Conservation (phyloP, 306 rosid genomes). For the Amphicarpaea edgeworthii region DNA sequence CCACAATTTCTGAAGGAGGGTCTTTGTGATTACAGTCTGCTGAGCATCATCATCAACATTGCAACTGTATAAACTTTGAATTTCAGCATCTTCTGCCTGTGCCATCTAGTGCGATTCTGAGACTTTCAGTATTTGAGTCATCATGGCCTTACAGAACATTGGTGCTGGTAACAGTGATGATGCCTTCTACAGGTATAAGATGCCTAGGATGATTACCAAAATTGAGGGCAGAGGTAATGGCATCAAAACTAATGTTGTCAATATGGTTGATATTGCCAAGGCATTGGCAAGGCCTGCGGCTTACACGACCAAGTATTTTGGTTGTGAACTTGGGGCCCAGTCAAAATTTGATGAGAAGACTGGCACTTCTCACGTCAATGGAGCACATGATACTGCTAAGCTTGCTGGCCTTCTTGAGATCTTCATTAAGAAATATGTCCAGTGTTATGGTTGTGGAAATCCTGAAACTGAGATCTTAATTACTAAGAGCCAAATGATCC, state of each 20-base stretch:
- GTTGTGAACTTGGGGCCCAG: slow-evolving; percentile 75
- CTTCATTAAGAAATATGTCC: slow-evolving; percentile 72
- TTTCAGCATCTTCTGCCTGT: slow-evolving; percentile 32
- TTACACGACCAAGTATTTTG: slow-evolving; percentile 73
- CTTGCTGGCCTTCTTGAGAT: slow-evolving; percentile 80
- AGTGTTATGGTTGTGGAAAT: slow-evolving; percentile 74
- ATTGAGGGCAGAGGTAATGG: slow-evolving; percentile 84
- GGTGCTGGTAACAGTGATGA: slow-evolving; percentile 74
- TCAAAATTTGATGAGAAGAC: slow-evolving; percentile 76
- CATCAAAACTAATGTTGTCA: slow-evolving; percentile 73
- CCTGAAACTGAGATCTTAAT: slow-evolving; percentile 74
- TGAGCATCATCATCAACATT: too few species aligned
- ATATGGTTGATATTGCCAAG: slow-evolving; percentile 76
- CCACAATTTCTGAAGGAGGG: too few species aligned
- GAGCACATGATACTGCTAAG: slow-evolving; percentile 74
- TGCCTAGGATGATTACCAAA: slow-evolving; percentile 77
- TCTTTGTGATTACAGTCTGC: too few species aligned
- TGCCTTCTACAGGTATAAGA: slow-evolving; percentile 81
- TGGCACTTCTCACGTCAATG: slow-evolving; percentile 73
- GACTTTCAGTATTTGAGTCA: slow-evolving; percentile 41
- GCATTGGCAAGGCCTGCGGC: slow-evolving; percentile 76
- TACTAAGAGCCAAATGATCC: slow-evolving; percentile 71
- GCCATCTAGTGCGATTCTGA: slow-evolving; percentile 25
- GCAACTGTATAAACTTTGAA: slow-evolving; percentile 24
- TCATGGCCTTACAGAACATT: slow-evolving; percentile 73